Evolutionary conservation across 108 stramenopile species (phyloP), one percentile per base, ranked within the genome.

Genomic region (Pseudonitzschia multistriata): DNA sequence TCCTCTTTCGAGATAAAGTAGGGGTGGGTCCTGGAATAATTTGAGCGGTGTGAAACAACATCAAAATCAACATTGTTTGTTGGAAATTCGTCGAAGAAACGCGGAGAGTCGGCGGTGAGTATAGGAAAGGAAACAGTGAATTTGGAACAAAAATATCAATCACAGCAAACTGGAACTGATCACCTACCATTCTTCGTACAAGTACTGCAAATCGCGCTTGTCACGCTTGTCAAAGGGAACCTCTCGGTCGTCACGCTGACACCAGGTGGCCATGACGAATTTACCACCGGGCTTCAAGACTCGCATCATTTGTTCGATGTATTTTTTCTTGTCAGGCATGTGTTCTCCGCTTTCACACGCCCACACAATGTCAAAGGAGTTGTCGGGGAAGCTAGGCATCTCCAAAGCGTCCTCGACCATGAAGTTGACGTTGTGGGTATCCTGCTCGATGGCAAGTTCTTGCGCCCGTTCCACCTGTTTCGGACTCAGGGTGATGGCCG

Each of bases 331-430:
- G 83, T 97, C 96, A 8, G 97, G 97, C 97, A 98, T 98, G 87
- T 98, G 97, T 80, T 98, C 97, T 30, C 97, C 97, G 67, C 82
- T 84, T 82, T 98, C 97, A 77, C 97, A 98, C 3, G 95, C 97
- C 97, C 97, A 98, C 37, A 98, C 97, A 40, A 97, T 90, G 74
- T 98, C 97, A 76, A 98, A 98, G 21, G 85, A 76, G 70, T 97
- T 88, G 79, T 96, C 92, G 11, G 91, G 88, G 74, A 95, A 98
- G 72, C 83, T 86, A 10, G 63, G 56, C 97, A 98, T 98, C 62
- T 88, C 82, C 15, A 98, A 76, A 24, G 97, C 97, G 81, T 98
- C 90, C 86, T 95, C 95, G 28, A 98, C 94, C 76, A 82, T 81
- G 54, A 98, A 98, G 56, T 94, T 85, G 14, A 90, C 88, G 77